Evolutionary conservation across 2,329 filamentous ascomycete species (phyloP).

Genomic region (Arthrobotrys pseudoclavata): DNA sequence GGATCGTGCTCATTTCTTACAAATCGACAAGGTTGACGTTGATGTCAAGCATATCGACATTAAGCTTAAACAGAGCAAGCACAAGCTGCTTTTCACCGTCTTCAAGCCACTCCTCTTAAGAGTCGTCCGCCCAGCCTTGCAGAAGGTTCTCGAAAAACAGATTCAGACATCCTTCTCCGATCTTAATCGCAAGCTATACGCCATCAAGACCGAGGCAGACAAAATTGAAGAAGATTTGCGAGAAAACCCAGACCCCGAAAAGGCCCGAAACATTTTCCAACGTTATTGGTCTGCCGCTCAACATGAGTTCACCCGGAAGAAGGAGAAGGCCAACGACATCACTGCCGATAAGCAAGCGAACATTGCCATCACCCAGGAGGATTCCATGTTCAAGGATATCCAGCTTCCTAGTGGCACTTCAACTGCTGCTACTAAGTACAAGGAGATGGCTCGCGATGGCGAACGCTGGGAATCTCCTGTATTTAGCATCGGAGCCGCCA

Average conservation of each 20-base stretch:
- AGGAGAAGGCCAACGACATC: conserved; percentile 78
- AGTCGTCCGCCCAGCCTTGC: conserved; percentile 83
- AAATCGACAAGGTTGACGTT: conserved; percentile 88
- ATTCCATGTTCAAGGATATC: conserved; percentile 92
- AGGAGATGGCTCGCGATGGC: conserved; percentile 85
- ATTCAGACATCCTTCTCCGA: conserved; percentile 85
- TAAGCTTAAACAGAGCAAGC: conserved; percentile 93
- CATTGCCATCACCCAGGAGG: conserved; percentile 85
- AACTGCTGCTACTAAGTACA: conserved; percentile 93
- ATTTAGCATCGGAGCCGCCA: conserved; percentile 85
- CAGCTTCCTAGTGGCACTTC: conserved; percentile 88
- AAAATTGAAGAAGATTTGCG: conserved; percentile 76
- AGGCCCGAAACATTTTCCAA: conserved; percentile 85
- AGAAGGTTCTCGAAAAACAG: conserved; percentile 89
- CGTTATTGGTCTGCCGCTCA: conserved; percentile 84
- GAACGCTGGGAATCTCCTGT: conserved; percentile 95
- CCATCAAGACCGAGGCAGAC: conserved; percentile 86
- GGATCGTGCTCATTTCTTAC: conserved; percentile 88
- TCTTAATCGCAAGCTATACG: conserved; percentile 74
- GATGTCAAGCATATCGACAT: conserved; percentile 85
- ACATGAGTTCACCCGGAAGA: conserved; percentile 79
- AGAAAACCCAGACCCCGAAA: conserved; percentile 74
- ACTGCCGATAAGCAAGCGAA: conserved; percentile 80
- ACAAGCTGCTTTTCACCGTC: conserved; percentile 88
- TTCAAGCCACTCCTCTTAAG: conserved; percentile 90